Evolutionary conservation across 192 early-diverging fungal genomes (phyloP), one percentile per base, ranked within the genome.

Genomic region (Umbelopsis ramanniana): DNA sequence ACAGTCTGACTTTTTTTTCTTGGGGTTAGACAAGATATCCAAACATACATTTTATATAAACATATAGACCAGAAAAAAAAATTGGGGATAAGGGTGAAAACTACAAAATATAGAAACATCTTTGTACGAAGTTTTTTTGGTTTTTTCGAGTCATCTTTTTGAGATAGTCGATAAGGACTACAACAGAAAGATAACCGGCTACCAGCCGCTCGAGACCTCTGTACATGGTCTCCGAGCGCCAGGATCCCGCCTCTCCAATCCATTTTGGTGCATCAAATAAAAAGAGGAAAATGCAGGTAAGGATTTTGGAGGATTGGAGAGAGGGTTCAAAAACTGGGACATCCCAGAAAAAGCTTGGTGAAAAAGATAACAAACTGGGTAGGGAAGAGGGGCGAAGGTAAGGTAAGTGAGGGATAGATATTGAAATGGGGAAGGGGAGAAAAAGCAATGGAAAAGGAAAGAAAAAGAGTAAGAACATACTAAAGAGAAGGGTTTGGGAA

Each of bases 91-190:
- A 60, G 26, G 33, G 33, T 35, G 29, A 55, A 55, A 55, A 60
- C 23, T 37, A 63, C 26, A 37, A 29, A 37, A 54, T 26, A 54
- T 54, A 37, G 33, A 37, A 63, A 37, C 19, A 63, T 63, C 57
- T 63, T 63, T 63, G 57, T 63, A 63, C 57, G 57, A 63, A 63
- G 57, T 63, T 63, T 63, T 63, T 63, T 63, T 63, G 57, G 57
- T 63, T 63, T 63, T 63, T 63, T 63, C 29, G 57, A 63, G 33
- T n/a, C 19, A 35, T 35, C 57, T n/a, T 43, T 43, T 43, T 43
- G 40, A 43, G 0, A 43, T 43, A 43, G 40, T 43, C 40, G 40
- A 43, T 43, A 12, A 43, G 8, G 40, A 43, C 40, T 43, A 43
- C 33, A 26, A 63, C 29, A 63, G 10, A 38, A 37, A 6, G 17